Evolutionary conservation across 305 asterid genomes (phyloP), one percentile per base, ranked within the genome.

Genomic region (Solanum hybrid): DNA sequence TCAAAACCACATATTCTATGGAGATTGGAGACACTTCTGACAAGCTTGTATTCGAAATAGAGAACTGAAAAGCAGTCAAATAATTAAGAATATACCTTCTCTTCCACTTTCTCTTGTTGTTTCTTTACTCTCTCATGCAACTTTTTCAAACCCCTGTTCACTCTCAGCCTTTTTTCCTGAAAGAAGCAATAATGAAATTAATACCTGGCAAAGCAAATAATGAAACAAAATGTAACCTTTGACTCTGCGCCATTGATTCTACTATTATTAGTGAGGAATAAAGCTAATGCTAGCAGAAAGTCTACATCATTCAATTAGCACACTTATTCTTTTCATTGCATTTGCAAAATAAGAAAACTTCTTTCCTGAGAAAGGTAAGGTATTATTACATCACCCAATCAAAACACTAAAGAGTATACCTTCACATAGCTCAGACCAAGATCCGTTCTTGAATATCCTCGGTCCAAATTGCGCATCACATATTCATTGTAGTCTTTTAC

Each of bases 391-490:
- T 46, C 73, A 75, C 39, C n/a, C 29, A 46, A 39, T 82, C 42
- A 77, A 85, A 85, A 57, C 29, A 85, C 13, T 33, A 14, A 91
- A 36, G 77, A 61, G 20, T 42, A 80, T 91, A 92, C 96, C 95
- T 95, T 94, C 86, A 95, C 97, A 81, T 94, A 95, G 93, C 96
- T 95, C 42, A 95, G 91, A 89, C 94, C 94, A 86, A 94, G 97
- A 37, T 95, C 96, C 90, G 94, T 94, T 81, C 96, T 94, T 13
- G 96, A 86, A 89, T 95, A 95, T 33, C 97, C 97, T 85, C 96
- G 91, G 83, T 95, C 97, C 92, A 95, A 93, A 89, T 94, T 95
- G 75, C 96, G 96, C 96, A 94, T 93, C 89, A 95, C 96, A 93
- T 95, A 94, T 76, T 94, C 94, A 71, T 95, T 95, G 90, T 95